Evolutionary conservation across 352 stramenopile genomes (phyloP).

Genomic region (Hyaloperonospora brassicae): DNA sequence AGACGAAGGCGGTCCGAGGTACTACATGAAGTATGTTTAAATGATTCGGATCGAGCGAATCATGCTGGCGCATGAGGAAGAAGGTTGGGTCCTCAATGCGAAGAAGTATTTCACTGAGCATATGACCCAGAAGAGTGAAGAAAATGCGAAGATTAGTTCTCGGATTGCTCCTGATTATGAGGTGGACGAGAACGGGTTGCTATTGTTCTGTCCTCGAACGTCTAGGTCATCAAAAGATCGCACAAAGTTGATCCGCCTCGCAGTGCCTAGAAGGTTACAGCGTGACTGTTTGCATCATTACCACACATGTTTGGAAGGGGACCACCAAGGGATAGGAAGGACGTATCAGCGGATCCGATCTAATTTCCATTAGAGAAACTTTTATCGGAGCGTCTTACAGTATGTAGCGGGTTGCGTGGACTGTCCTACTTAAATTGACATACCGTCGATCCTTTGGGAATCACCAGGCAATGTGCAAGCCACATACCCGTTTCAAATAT

Average conservation of each 20-base stretch:
- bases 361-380: constrained; percentile 4
- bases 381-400: neutral
- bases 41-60: too few relatives aligned
- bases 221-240: neutral
- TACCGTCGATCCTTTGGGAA: neutral
- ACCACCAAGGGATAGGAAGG: neutral
- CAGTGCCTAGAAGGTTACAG: too few relatives aligned
- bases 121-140: too few relatives aligned
- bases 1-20: neutral
- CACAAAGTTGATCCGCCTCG: neutral
- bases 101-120: constrained; percentile 1
- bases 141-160: neutral
- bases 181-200: neutral
- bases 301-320: too few relatives aligned
- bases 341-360: constrained; percentile 1
- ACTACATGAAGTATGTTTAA: constrained; percentile 4
- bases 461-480: neutral
- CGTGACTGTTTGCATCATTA: too few relatives aligned
- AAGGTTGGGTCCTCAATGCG: constrained; percentile 1
- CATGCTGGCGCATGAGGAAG: too few relatives aligned
- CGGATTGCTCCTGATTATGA: constrained; percentile 9
- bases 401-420: constrained; percentile 6
- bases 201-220: constrained; percentile 1
- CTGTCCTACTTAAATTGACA: constrained; percentile 6
- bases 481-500: too few relatives aligned